These are phyloP conservation scores for Gnaphalium uliginosum DNA, from an alignment of 129 eudicot species.

Conservation along the genomic window DNA sequence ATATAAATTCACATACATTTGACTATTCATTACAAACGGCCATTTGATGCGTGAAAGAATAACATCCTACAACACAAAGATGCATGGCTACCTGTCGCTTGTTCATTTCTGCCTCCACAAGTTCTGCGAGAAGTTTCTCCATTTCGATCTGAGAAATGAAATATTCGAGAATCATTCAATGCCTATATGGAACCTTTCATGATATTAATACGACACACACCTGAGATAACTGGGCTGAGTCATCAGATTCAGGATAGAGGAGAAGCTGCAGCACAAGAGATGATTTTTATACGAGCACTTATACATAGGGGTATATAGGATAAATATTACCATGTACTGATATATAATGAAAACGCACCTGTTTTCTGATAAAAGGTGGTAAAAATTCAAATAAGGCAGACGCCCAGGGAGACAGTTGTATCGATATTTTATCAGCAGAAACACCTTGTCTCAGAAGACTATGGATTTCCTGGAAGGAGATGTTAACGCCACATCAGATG, in stretches of 20 bases:
- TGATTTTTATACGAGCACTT: too few species aligned
- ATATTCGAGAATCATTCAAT: neutral
- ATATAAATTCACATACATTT: neutral
- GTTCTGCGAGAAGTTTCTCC: slow-evolving; percentile 86
- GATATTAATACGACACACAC: slow-evolving; percentile 18
- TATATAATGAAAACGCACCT: slow-evolving; percentile 40
- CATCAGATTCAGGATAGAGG: slow-evolving; percentile 84
- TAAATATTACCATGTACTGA: neutral
- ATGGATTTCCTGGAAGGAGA: slow-evolving; percentile 75
- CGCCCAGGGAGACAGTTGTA: slow-evolving; percentile 97
- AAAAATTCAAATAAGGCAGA: slow-evolving; percentile 88
- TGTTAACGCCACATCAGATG: slow-evolving; percentile 13
- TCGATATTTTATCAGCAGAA: slow-evolving; percentile 69
- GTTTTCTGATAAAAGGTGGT: slow-evolving; percentile 83
- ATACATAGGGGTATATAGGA: too few species aligned
- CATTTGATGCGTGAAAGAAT: neutral
- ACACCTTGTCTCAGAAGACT: slow-evolving; percentile 70
- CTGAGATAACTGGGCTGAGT: slow-evolving; percentile 89
- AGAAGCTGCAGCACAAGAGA: slow-evolving; percentile 48
- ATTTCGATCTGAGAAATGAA: slow-evolving; percentile 62
- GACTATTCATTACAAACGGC: neutral
- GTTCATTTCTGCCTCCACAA: slow-evolving; percentile 89
- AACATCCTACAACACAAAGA: neutral
- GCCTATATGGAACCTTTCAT: neutral
- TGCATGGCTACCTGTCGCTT: slow-evolving; percentile 55